Evolutionary conservation across 2,329 filamentous ascomycete species (phyloP), one percentile per base, ranked within the genome.

Genomic region (Cadophora sp.): DNA sequence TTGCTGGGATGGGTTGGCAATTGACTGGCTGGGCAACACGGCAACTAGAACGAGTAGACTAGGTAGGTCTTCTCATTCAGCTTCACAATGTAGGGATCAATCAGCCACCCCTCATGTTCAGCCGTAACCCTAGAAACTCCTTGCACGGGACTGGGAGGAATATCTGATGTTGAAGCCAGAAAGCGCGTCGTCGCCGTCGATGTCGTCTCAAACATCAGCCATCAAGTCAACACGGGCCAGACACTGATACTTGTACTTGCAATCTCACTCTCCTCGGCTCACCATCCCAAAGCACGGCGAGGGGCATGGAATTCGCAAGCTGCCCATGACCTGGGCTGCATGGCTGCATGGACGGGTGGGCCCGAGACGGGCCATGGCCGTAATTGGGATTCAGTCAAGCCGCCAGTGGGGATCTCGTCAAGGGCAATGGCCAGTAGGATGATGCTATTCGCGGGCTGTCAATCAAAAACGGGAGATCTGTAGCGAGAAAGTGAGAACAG

Each of bases 401-500:
- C 20, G 36, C 43, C 36, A 24, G 43, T 45, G 43, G 43, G 2
- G 14, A 45, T 20, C 43, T 18, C 13, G n/a, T 20, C 43, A 18
- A 45, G 2, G n/a, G 5, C 14, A 27, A 24, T 43, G 22, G 20
- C 53, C 53, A 36, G 27, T 20, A 14, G 33, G 8, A 39, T 2
- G n/a, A 56, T 56, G n/a, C 36, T 22, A 58, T 58, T 58, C 36
- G 55, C 55, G 55, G 55, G 55, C 30, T 41, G 33, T 24, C 55
- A 43, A 7, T 58, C 55, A n/a, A 41, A 58, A 58, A 58, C 55
- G 55, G 55, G 55, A 58, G 33, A 58, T 58, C 55, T 41, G 55
- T 41, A 58, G 55, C 55, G 55, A 58, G 55, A 47, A 3, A 24
- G n/a, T 33, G 36, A 24, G 36, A 41, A 39, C 33, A 16, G 36